phyloP scores from a whole-genome alignment of 2,329 filamentous ascomycete genomes.

The Thelonectria blattea region DNA sequence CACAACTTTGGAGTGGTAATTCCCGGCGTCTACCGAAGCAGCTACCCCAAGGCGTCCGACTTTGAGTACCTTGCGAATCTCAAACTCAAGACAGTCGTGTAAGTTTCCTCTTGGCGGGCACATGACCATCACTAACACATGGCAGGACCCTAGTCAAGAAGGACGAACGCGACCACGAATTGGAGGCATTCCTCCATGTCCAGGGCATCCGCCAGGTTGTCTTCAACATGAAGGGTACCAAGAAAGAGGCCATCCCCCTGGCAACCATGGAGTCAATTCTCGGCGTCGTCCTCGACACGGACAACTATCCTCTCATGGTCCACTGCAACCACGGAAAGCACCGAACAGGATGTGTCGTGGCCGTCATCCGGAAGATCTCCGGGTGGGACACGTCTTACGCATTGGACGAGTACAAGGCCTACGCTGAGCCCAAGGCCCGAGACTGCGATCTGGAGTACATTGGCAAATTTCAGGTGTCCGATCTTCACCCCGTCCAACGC shows the following conservation, averaged over 20 bases:
- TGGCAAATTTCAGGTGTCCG: slow-evolving; percentile 52
- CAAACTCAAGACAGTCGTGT: slow-evolving; percentile 81
- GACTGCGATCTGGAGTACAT: slow-evolving; percentile 67
- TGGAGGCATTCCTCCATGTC: slow-evolving; percentile 65
- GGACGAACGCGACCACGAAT: slow-evolving; percentile 59
- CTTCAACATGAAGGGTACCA: slow-evolving; percentile 86
- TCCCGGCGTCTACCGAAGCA: slow-evolving; percentile 79
- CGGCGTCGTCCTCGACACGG: slow-evolving; percentile 70
- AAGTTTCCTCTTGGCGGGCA: slow-evolving; percentile 42
- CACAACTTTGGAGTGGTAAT: slow-evolving; percentile 79
- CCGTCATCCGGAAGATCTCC: slow-evolving; percentile 74
- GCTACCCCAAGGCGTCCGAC: slow-evolving; percentile 76
- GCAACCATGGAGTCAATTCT: slow-evolving; percentile 74
- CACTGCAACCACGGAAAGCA: slow-evolving; percentile 97
- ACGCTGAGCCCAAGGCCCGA: slow-evolving; percentile 65
- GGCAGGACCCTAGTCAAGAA: slow-evolving; percentile 68
- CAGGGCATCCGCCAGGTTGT: slow-evolving; percentile 75
- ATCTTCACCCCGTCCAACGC: slow-evolving; percentile 45
- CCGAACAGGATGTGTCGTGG: slow-evolving; percentile 88
- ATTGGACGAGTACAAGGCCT: slow-evolving; percentile 75
- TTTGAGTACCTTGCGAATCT: slow-evolving; percentile 72
- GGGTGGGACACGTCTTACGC: slow-evolving; percentile 69
- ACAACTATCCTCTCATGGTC: slow-evolving; percentile 81
- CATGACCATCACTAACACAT: slow-evolving; percentile 20
- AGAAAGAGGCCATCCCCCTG: slow-evolving; percentile 74